Evolutionary conservation across 495 filamentous ascomycete genomes (phyloP).

Genomic region (Podospora didyma): DNA sequence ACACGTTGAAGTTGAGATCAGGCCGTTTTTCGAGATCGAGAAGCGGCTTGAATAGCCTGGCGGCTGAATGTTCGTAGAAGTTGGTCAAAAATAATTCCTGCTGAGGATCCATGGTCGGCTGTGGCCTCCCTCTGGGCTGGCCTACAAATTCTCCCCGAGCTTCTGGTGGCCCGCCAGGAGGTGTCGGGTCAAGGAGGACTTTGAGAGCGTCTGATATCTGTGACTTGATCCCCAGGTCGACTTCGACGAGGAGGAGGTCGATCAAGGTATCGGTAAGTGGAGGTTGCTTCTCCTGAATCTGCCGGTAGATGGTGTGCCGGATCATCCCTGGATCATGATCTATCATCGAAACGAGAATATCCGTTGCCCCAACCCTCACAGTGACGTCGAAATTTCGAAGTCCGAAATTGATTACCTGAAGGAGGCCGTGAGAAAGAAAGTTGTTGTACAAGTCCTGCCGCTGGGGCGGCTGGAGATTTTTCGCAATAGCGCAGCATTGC

Average conservation of each 20-base stretch:
- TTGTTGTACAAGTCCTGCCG: slow-evolving; percentile 80
- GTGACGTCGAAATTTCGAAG: slow-evolving; percentile 78
- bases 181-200: slow-evolving; percentile 83
- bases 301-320: slow-evolving; percentile 84
- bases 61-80: slow-evolving; percentile 89
- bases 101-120: slow-evolving; percentile 57
- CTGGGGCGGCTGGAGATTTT: slow-evolving; percentile 81
- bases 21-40: slow-evolving; percentile 70
- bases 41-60: slow-evolving; percentile 81
- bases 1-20: slow-evolving; percentile 52
- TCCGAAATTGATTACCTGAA: slow-evolving; percentile 87
- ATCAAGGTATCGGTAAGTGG: slow-evolving; percentile 93
- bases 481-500: slow-evolving; percentile 90
- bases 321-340: slow-evolving; percentile 96
- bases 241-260: slow-evolving; percentile 84
- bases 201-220: slow-evolving; percentile 96
- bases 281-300: slow-evolving; percentile 78
- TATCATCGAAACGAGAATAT: slow-evolving; percentile 89
- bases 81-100: slow-evolving; percentile 77
- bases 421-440: slow-evolving; percentile 82
- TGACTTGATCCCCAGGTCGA: slow-evolving; percentile 90
- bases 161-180: slow-evolving; percentile 51
- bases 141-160: slow-evolving; percentile 57
- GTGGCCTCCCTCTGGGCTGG: slow-evolving; percentile 54
- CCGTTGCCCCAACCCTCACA: slow-evolving; percentile 87